Base-by-base conservation (phyloP, 257 asterid genomes). In the Leonotis leonurus region DNA sequence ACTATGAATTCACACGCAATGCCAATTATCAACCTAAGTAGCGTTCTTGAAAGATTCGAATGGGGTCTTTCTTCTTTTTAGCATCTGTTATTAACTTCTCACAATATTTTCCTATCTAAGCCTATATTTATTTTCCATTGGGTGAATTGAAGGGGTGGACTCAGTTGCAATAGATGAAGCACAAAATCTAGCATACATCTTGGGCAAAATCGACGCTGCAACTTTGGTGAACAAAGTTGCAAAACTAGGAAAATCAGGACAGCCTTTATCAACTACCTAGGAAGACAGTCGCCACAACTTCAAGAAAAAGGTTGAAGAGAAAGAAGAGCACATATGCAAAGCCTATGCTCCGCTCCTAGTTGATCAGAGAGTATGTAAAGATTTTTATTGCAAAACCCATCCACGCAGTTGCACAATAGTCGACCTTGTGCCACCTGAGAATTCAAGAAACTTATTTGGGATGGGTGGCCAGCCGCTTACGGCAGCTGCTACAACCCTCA, bases 321-420 rank as follows among this genome's bases (percentile, higher is more conserved):
- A 54, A 53, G 58, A 74, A 45, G 68, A 51, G 17, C 80, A 78
- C 62, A 75, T 24, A 35, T 51, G 72, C 10, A 78, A 78, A 69
- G 17, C 73, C 2, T 65, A 71, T 17, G 72, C 14, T 4, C 56
- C 40, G 4, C 51, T 76, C 4, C 16, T 1, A 5, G 2, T 55
- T 20, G 50, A 65, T 29, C 29, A 35, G 17, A 68, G 62, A 21
- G 21, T 52, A 0, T 71, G 78, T 5, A 62, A 70, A 45, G 74
- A 72, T 50, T 59, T 4, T 3, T 64, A 11, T 40, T 74, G 83
- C 72, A 60, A 58, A 44, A 24, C 16, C 16, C 84, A 78, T 56
- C 76, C 60, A 14, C 18, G 48, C 24, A 13, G 35, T 6, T 18
- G 55, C 67, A 4, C 5, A 12, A 45, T 78, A 2, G 45, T 17